Evolutionary conservation across 2,329 filamentous ascomycete species (phyloP).

Genomic region (Diaporthe destruens): DNA sequence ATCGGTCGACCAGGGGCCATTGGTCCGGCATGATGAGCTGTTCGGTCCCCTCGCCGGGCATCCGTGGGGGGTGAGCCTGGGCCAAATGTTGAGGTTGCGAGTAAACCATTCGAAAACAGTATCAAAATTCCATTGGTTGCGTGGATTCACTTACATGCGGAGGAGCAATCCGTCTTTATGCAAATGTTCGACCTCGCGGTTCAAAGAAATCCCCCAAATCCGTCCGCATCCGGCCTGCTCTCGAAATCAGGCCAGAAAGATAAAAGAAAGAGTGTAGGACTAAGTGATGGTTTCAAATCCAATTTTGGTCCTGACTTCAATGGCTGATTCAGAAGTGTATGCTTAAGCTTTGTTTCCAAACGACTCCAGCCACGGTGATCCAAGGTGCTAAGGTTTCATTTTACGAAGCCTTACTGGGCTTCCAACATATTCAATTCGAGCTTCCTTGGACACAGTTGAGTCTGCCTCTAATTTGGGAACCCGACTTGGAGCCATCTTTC

Average conservation of each 20-base stretch:
- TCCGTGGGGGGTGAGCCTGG: neutral
- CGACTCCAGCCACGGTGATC: neutral
- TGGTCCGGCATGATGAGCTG: constrained; percentile 4
- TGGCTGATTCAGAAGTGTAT: neutral
- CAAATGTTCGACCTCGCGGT: no score
- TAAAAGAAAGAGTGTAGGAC: neutral
- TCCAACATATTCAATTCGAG: neutral
- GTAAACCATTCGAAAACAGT: neutral
- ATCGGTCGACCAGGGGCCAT: neutral
- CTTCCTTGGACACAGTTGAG: neutral
- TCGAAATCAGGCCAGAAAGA: neutral
- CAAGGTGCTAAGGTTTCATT: neutral
- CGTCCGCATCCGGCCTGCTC: constrained; percentile 16
- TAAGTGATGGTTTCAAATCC: neutral
- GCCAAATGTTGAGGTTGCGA: constrained; percentile 6
- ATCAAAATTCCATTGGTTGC: neutral
- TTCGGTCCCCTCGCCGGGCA: neutral
- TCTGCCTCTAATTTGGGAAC: neutral
- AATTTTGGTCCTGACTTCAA: neutral
- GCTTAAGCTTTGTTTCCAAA: neutral
- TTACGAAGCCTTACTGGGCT: neutral
- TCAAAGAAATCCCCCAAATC: neutral
- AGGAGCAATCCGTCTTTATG: neutral
- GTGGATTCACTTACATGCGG: neutral
- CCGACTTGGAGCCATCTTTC: neutral